Evolutionary conservation across 345 rosid genomes (phyloP).

Genomic region (Dimocarpus longan): DNA sequence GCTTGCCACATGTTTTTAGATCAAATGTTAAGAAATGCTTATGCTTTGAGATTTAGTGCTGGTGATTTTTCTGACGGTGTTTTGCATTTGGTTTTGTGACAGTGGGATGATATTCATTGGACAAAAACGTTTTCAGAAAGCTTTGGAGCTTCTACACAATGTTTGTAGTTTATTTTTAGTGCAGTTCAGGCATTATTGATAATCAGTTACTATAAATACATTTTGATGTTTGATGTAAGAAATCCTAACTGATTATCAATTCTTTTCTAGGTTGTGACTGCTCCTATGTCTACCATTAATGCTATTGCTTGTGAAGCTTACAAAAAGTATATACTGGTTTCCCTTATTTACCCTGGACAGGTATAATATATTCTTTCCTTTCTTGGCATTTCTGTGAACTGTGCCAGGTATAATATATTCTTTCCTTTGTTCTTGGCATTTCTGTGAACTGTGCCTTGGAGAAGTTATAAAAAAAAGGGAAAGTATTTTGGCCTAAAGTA

Average conservation of each 20-base stretch:
- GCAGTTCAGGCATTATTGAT: conserved; percentile 21
- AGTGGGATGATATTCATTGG: conserved; percentile 99
- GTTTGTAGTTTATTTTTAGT: conserved; percentile 34
- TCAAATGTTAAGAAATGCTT: not conserved
- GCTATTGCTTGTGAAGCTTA: conserved; percentile 93
- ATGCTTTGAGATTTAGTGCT: not conserved
- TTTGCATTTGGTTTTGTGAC: conserved; percentile 30
- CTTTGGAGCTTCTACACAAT: conserved; percentile 89
- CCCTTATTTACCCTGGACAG: conserved; percentile 86
- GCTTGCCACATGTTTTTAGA: conserved; percentile 1
- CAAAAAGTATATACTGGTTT: conserved; percentile 83
- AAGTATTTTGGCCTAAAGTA: not conserved
- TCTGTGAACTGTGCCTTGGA: not conserved
- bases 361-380: conserved; percentile 34
- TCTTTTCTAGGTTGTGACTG: conserved; percentile 75
- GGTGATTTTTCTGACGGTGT: not conserved
- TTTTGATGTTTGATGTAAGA: conserved; percentile 13
- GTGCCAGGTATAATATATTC: conserved; percentile 41
- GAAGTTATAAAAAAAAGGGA: not conserved
- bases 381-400: not conserved
- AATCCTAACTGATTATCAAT: conserved; percentile 18
- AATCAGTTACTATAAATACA: not conserved
- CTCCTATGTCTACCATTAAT: conserved; percentile 78
- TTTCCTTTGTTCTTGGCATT: conserved; percentile 10
- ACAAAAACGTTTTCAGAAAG: conserved; percentile 73